Base-by-base conservation (phyloP, 1,284 basidiomycete species). In the Trichosporon faecale region DNA sequence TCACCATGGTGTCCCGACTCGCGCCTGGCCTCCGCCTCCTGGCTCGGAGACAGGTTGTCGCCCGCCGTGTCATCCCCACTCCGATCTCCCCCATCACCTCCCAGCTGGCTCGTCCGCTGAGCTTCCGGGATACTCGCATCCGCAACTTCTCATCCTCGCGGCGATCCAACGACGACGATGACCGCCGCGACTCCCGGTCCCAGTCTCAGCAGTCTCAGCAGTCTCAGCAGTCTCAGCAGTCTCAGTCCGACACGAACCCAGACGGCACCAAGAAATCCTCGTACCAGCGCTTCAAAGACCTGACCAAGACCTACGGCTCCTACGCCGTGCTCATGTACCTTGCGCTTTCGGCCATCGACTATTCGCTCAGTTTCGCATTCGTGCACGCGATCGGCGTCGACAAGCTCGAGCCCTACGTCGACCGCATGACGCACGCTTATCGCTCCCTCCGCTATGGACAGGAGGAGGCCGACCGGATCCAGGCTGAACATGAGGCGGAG, bases 261-360 rank as follows among this genome's bases (percentile, higher is more conserved):
- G 57, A 61, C 29, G 57, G 29, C 16, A 8, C 23, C 5, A 61
- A 61, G 16, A 69, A 71, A 57, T 75, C 77, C 1, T 77, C 79
- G 27, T 78, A 79, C 66, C 70, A 74, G 46, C 88, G 90, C 18
- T 87, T 97, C 46, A 95, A 92, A 82, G 87, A 90, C 76, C 90
- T 97, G 72, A 91, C 95, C 75, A 94, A 92, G 78, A 88, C 91
- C 6, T 96, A 98, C 80, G 95, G 95, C 35, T 93, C 91, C 90
- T 95, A 95, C 79, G 93, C 95, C 5, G 86, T 97, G 27, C 92
- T 91, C 46, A 89, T 97, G 57, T 97, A 98, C 85, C 68, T 91
- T 74, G 79, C 90, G 57, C 80, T 96, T 68, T 88, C 88, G 33
- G 85, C 86, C 9, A 79, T 92, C 78, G 95, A 97, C 83, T 94